A percentile compares a stretch with the other conserved stretches of the same genome.
These are phyloP conservation scores for Acacia crassicarpa DNA, from an alignment of 306 rosid genomes.

Conservation along the genomic window DNA sequence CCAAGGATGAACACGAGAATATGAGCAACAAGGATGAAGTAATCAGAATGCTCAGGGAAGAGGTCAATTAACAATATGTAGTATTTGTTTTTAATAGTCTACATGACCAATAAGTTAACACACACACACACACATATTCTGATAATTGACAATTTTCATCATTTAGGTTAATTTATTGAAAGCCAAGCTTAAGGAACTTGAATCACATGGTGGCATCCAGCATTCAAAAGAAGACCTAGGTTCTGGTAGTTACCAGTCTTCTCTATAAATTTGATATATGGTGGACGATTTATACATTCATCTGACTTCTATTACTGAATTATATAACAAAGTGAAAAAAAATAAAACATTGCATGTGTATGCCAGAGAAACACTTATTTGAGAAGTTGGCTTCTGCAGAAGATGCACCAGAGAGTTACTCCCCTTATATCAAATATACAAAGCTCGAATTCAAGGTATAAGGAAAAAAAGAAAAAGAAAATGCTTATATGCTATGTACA, in stretches of 20 bases:
- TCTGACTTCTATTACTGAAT: conserved; percentile 22
- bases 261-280: conserved; percentile 17
- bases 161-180: conserved; percentile 66
- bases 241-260: conserved; percentile 54
- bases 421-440: conserved; percentile 75
- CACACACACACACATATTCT: too few species aligned
- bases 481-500: conserved; percentile 12
- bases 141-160: conserved; percentile 29
- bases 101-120: conserved; percentile 1
- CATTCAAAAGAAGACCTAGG: conserved; percentile 34
- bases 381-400: conserved; percentile 44
- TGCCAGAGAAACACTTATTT: conserved; percentile 41
- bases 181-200: conserved; percentile 61
- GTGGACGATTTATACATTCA: neutral
- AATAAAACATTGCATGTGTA: conserved; percentile 22
- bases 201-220: conserved; percentile 41
- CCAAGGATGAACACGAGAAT: conserved; percentile 42
- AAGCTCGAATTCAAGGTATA: conserved; percentile 91
- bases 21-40: conserved; percentile 47
- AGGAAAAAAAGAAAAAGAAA: neutral
- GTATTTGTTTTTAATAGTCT: neutral
- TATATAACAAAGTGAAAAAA: conserved; percentile 16
- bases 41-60: conserved; percentile 66
- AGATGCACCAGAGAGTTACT: conserved; percentile 55
- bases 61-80: conserved; percentile 51